Evolutionary conservation across 495 filamentous ascomycete genomes (phyloP).

Genomic region (Talaromyces wortmannii): DNA sequence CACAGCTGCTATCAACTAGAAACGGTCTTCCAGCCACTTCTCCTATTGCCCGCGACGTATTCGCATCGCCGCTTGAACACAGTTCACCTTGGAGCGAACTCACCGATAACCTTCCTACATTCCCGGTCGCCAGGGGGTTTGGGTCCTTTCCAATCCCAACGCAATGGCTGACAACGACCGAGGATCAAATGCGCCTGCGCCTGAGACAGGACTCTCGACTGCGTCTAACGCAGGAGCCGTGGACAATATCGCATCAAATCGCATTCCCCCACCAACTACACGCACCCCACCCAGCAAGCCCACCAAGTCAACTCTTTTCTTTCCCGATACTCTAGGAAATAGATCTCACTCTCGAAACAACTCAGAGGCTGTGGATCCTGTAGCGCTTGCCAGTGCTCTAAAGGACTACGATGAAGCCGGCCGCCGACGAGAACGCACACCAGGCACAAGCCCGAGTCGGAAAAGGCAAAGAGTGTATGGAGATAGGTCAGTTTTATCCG

Average conservation of each 20-base stretch:
- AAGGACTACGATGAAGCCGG: conserved; percentile 58
- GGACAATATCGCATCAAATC: conserved; percentile 15
- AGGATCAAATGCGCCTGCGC: conserved; percentile 8
- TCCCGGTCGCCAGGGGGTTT: neutral
- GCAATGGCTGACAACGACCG: conserved; percentile 16
- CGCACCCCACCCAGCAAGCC: conserved; percentile 39
- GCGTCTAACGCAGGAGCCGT: conserved; percentile 10
- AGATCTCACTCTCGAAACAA: conserved; percentile 23
- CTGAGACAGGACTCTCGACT: conserved; percentile 8
- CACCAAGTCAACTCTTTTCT: conserved; percentile 31
- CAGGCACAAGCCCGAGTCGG: conserved; percentile 71
- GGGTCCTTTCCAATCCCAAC: neutral
- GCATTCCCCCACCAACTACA: conserved; percentile 34
- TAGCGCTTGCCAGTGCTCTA: conserved; percentile 55
- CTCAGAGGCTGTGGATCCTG: conserved; percentile 54
- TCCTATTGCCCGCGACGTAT: too few species aligned
- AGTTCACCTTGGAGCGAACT: neutral
- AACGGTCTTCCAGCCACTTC: too few species aligned
- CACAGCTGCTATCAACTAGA: too few species aligned
- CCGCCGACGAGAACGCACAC: conserved; percentile 58
- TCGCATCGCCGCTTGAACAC: too few species aligned
- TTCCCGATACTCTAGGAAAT: conserved; percentile 22
- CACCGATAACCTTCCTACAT: neutral
- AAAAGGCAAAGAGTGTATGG: conserved; percentile 84
- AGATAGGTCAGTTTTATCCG: conserved; percentile 50